phyloP scores from a whole-genome alignment of 805 yeast species.

The Saccharomycopsis sp. region DNA sequence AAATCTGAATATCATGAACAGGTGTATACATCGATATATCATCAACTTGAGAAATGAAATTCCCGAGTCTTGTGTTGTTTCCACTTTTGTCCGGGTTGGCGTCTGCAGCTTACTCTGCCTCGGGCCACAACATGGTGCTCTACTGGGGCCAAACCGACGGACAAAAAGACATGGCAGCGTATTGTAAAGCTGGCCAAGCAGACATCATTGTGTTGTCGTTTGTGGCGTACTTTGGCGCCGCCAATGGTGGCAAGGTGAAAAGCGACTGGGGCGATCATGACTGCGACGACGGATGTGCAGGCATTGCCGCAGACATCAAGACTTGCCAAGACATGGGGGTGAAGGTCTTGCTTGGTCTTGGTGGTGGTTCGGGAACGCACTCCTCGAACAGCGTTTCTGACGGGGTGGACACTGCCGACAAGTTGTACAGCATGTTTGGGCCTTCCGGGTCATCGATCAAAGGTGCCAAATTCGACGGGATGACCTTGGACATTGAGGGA shows the following conservation, averaged over 20 bases:
- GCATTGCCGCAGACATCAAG: constrained; percentile 55
- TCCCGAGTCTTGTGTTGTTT: background rate
- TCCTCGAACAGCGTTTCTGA: constrained; percentile 3
- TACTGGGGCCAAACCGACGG: constrained; percentile 65
- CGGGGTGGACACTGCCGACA: constrained; percentile 5
- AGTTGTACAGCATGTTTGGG: constrained; percentile 10
- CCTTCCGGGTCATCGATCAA: constrained; percentile 32
- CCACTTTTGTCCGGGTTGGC: constrained; percentile 60
- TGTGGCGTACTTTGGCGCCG: constrained; percentile 29
- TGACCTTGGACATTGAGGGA: constrained; percentile 82
- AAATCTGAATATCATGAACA: too few relatives aligned
- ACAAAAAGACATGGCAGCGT: constrained; percentile 36
- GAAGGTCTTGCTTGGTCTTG: constrained; percentile 59
- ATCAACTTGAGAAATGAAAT: too few relatives aligned
- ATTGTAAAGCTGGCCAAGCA: constrained; percentile 46
- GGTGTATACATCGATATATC: too few relatives aligned
- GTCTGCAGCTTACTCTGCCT: constrained; percentile 28
- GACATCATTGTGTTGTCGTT: constrained; percentile 29
- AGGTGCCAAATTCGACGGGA: constrained; percentile 72
- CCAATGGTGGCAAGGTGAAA: constrained; percentile 38
- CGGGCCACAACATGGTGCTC: constrained; percentile 41
- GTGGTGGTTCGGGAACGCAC: constrained; percentile 56
- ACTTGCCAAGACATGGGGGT: constrained; percentile 75
- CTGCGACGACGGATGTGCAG: constrained; percentile 22
- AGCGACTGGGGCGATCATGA: constrained; percentile 26